phyloP scores from a whole-genome alignment of 495 filamentous ascomycete genomes.

The Glutinoglossum americanum region DNA sequence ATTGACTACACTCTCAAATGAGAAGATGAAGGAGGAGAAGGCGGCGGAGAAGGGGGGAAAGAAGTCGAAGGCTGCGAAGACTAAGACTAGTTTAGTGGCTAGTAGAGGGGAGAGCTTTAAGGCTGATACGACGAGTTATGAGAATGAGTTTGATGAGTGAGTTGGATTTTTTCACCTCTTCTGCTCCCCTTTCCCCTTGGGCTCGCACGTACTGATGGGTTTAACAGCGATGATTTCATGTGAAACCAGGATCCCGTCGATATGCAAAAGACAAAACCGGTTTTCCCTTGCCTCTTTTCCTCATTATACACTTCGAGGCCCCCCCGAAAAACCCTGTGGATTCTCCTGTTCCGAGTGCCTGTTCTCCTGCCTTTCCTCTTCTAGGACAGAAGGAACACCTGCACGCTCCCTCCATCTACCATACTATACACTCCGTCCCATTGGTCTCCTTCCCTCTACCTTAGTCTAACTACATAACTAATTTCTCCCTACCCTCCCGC shows the following conservation, averaged over 20 bases:
- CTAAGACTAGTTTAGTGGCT: constrained; percentile 63
- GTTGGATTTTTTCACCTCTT: constrained; percentile 13
- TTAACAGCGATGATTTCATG: background rate
- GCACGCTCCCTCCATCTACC: too few relatives aligned
- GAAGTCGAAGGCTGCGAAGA: constrained; percentile 90
- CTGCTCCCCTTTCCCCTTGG: background rate
- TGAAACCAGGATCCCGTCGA: background rate
- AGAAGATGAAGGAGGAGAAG: constrained; percentile 99
- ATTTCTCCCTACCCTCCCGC: too few relatives aligned
- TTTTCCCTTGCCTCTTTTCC: too few relatives aligned
- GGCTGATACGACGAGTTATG: constrained; percentile 54
- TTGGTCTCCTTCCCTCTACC: too few relatives aligned
- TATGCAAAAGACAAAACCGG: too few relatives aligned
- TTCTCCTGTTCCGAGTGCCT: too few relatives aligned
- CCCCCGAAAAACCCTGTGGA: too few relatives aligned
- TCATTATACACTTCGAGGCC: too few relatives aligned
- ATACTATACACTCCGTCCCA: too few relatives aligned
- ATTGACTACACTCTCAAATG: constrained; percentile 70
- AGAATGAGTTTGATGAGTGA: constrained; percentile 59
- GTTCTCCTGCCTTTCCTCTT: too few relatives aligned
- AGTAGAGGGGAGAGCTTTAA: constrained; percentile 36
- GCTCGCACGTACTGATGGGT: background rate
- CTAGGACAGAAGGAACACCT: too few relatives aligned
- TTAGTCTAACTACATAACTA: too few relatives aligned
- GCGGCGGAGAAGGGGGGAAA: constrained; percentile 80